Conservation (phyloP, 768 basidiomycete genomes). For the Pholiota microspora region DNA sequence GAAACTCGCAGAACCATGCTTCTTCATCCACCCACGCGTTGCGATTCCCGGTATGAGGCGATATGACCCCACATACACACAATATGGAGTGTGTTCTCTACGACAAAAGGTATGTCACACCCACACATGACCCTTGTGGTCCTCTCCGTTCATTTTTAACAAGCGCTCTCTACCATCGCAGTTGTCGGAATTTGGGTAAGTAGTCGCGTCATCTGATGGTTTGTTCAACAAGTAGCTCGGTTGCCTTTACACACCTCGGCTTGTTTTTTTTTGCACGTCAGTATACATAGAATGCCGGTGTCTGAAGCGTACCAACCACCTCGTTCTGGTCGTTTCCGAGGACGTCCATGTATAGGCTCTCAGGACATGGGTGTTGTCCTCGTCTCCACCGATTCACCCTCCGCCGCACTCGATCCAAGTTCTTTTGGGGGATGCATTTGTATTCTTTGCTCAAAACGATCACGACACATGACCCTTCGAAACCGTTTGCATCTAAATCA, state of each 20-base stretch:
- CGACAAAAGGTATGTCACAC: background rate
- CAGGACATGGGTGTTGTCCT: background rate
- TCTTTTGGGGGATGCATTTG: background rate
- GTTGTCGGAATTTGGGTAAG: slow-evolving; percentile 14
- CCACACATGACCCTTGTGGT: background rate
- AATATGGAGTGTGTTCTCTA: background rate
- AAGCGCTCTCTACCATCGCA: slow-evolving; percentile 2
- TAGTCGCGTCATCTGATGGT: slow-evolving; percentile 22
- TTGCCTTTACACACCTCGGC: background rate
- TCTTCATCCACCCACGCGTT: background rate
- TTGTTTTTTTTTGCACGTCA: background rate
- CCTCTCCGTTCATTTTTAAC: background rate
- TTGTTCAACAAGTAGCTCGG: background rate
- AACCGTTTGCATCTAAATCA: background rate
- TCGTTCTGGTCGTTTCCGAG: background rate
- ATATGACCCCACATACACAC: slow-evolving; percentile 1
- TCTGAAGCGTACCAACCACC: background rate
- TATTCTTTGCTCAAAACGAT: background rate
- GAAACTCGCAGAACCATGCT: background rate
- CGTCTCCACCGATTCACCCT: background rate
- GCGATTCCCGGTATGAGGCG: background rate
- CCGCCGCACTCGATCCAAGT: background rate
- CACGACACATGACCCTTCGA: background rate
- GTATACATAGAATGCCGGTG: background rate
- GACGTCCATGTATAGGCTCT: background rate